Base-by-base conservation (phyloP, 768 basidiomycete genomes). In the Termitomyces sp. region DNA sequence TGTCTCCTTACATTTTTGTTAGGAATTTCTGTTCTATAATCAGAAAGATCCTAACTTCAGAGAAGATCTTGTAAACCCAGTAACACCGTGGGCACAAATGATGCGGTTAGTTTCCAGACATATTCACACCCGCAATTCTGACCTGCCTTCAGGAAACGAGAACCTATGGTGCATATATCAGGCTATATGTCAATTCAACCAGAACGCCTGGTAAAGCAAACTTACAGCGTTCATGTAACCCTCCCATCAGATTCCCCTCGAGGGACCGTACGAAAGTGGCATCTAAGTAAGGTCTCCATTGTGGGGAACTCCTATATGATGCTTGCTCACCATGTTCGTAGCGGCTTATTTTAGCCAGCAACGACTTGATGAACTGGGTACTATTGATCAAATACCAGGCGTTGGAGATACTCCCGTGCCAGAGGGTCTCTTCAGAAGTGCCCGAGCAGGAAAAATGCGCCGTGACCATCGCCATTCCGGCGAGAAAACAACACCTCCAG, bases 261-360 rank as follows among this genome's bases (percentile, higher is more conserved):
- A 58, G 78, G 75, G 40, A 70, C 77, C 51, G 71, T 83, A 51
- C 80, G 87, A 51, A 92, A 92, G 65, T 91, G 90, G 90, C 90
- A 92, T 64, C 75, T 92, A 30, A 91, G 90, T 90, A 64, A 65
- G 87, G n/a, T n/a, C n/a, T 70, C 60, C 49, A 19, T 2, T 53
- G 42, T 53, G 53, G 44, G 34, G 40, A 46, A 60, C 60, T 66
- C 15, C 22, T 50, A 15, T 17, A 32, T 45, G 21, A 53, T 22
- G 26, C n/a, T 70, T 68, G 72, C 64, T 68, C 69, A 64, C 35
- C 49, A 11, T 37, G 42, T 59, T 46, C 55, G 35, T 65, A 92
- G 90, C 90, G 57, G 89, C 90, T 45, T 92, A 92, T 75, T 92
- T 90, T 68, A 90, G 86, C 62, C 88, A 88, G 64, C 82, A 82